These are phyloP conservation scores for Globisporangium nagaii DNA, from an alignment of 352 stramenopile genomes.

Conservation along the genomic window DNA sequence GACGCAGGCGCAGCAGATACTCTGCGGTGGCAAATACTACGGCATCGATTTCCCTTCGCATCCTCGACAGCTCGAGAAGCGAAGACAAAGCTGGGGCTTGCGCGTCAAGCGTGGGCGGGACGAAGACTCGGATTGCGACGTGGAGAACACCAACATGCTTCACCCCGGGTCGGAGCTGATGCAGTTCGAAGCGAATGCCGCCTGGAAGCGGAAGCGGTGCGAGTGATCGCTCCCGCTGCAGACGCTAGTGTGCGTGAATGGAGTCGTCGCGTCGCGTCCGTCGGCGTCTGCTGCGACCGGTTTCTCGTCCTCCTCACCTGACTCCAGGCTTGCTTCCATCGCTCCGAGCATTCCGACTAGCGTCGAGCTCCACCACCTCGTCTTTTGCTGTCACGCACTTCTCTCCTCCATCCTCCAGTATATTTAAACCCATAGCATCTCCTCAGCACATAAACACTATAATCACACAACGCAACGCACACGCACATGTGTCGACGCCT, in stretches of 20 bases:
- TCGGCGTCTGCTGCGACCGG: no score
- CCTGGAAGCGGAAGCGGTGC: conserved; percentile 62
- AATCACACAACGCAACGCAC: conserved; percentile 7
- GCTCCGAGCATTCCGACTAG: not conserved
- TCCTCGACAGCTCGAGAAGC: conserved; percentile 50
- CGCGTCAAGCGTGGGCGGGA: conserved; percentile 50
- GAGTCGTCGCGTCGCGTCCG: no score
- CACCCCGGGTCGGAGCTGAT: conserved; percentile 10
- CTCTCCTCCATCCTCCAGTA: conserved; percentile 17
- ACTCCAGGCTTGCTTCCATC: no score
- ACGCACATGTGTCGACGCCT: conserved; percentile 34
- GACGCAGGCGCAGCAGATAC: conserved; percentile 43
- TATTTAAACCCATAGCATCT: conserved; percentile 28
- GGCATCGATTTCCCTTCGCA: conserved; percentile 59
- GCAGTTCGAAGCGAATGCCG: conserved; percentile 36
- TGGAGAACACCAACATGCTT: conserved; percentile 21
- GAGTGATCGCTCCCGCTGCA: no score
- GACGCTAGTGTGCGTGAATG: no score
- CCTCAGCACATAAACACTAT: not conserved
- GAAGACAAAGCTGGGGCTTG: conserved; percentile 37
- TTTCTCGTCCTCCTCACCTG: not conserved
- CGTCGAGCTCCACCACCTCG: not conserved
- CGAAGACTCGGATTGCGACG: conserved; percentile 29
- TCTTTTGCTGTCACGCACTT: not conserved
- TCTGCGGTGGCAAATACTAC: conserved; percentile 57